A percentile compares a stretch with the other conserved stretches of the same genome.
These are phyloP conservation scores for Russula olivacea DNA, from an alignment of 768 basidiomycete species.

Conservation along the genomic window DNA sequence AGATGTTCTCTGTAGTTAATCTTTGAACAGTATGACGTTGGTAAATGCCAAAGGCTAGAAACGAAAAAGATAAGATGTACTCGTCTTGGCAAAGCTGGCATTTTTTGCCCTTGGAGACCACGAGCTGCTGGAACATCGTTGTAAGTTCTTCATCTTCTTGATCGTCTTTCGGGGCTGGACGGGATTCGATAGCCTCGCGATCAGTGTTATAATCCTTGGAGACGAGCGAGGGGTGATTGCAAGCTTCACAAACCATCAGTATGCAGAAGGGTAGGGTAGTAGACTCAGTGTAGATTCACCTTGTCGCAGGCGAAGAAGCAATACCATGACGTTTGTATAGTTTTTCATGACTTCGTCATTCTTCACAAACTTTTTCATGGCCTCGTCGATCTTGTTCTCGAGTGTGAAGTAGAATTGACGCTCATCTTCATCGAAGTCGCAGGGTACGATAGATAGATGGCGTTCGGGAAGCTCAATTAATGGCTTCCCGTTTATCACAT, in stretches of 20 bases:
- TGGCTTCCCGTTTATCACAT: conserved; percentile 67
- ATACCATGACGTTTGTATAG: conserved; percentile 64
- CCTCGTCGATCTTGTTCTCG: conserved; percentile 58
- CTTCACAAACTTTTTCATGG: conserved; percentile 52
- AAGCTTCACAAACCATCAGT: conserved; percentile 46
- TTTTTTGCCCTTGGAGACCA: conserved; percentile 50
- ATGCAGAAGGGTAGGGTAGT: background rate
- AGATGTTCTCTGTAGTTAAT: conserved; percentile 35
- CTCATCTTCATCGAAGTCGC: conserved; percentile 73
- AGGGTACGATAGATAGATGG: conserved; percentile 62
- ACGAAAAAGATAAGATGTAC: conserved; percentile 44
- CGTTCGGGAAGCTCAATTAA: conserved; percentile 78
- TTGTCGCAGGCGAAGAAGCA: conserved; percentile 83
- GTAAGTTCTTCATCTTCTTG: conserved; percentile 66
- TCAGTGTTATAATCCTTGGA: conserved; percentile 70
- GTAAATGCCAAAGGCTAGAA: background rate
- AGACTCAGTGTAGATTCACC: conserved; percentile 41
- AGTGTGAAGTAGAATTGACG: conserved; percentile 71
- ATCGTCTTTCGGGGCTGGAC: conserved; percentile 44
- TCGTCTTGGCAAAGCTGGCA: conserved; percentile 72
- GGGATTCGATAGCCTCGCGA: conserved; percentile 69
- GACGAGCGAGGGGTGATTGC: conserved; percentile 83
- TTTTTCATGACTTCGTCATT: conserved; percentile 45
- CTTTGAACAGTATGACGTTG: conserved; percentile 29
- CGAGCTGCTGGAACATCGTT: conserved; percentile 63